Conservation (phyloP, 208 protist species). For the Borovskyia barvae region DNA sequence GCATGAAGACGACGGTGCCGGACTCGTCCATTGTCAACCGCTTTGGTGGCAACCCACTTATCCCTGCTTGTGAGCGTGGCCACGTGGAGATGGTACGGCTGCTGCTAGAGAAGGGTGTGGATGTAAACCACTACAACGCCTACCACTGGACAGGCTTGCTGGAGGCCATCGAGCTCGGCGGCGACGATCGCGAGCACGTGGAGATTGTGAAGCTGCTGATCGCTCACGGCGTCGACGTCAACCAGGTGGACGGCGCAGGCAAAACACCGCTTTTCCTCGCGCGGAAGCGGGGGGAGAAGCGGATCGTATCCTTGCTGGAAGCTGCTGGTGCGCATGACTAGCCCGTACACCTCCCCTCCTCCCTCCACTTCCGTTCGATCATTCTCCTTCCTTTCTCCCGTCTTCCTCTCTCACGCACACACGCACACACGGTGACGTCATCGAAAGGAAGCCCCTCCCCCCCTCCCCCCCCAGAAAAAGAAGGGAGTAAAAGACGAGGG, state of each 20-base stretch:
- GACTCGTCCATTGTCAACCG: constrained; percentile 41
- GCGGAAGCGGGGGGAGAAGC: constrained; percentile 36
- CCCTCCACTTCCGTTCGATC: too few relatives aligned
- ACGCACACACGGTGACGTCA: too few relatives aligned
- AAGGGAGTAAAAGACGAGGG: too few relatives aligned
- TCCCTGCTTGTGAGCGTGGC: constrained; percentile 50
- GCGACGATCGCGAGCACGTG: constrained; percentile 58
- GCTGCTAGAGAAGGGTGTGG: constrained; percentile 30
- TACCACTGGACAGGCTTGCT: constrained; percentile 39
- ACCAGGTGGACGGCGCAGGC: constrained; percentile 34
- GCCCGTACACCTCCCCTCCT: too few relatives aligned
- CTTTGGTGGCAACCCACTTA: constrained; percentile 34
- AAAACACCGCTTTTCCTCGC: constrained; percentile 52
- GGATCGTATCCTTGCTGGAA: constrained; percentile 44
- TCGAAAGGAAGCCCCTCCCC: too few relatives aligned
- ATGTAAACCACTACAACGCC: constrained; percentile 51
- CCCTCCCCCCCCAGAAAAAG: too few relatives aligned
- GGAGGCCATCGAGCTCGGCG: constrained; percentile 45
- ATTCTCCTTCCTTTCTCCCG: too few relatives aligned
- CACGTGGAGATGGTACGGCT: constrained; percentile 43
- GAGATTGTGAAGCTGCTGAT: constrained; percentile 58
- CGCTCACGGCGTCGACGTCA: constrained; percentile 38
- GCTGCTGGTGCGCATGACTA: constrained; percentile 37
- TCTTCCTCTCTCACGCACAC: too few relatives aligned
- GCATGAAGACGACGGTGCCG: constrained; percentile 33